A percentile compares a stretch with the other conserved stretches of the same genome.
Conservation (phyloP, 2,329 filamentous ascomycete species). For the Rhexocercosporidium sp. region DNA sequence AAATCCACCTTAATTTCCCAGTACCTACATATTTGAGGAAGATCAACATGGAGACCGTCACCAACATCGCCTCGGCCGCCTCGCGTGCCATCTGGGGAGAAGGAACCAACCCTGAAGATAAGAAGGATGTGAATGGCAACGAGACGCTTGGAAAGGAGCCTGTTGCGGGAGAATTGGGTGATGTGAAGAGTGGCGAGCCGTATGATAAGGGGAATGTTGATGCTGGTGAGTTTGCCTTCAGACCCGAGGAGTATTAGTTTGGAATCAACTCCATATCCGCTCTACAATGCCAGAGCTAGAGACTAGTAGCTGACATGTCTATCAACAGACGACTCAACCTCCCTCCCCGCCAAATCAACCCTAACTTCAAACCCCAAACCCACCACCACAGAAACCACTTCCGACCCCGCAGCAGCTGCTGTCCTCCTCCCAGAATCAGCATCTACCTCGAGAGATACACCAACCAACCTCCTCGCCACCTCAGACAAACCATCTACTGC, state of each 20-base stretch:
- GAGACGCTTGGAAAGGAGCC: constrained; percentile 62
- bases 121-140: constrained; percentile 19
- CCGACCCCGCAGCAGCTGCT: background rate
- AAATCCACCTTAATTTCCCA: background rate
- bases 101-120: constrained; percentile 20
- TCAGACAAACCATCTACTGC: background rate
- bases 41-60: constrained; percentile 67
- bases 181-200: constrained; percentile 71
- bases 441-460: background rate
- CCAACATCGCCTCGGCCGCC: constrained; percentile 54
- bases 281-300: background rate
- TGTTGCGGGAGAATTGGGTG: constrained; percentile 70
- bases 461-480: background rate
- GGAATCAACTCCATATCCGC: background rate
- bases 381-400: background rate
- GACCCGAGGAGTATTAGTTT: background rate
- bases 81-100: constrained; percentile 51
- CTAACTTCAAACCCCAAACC: background rate
- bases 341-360: constrained; percentile 1
- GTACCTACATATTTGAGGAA: background rate
- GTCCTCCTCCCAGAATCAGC: constrained; percentile 6
- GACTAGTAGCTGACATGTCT: background rate
- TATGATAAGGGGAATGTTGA: constrained; percentile 80
- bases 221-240: constrained; percentile 38
- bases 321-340: background rate